A percentile compares a stretch with the other conserved stretches of the same genome.
Evolutionary conservation across 2,329 filamentous ascomycete genomes (phyloP).

Genomic region (Botrytis cinerea): DNA sequence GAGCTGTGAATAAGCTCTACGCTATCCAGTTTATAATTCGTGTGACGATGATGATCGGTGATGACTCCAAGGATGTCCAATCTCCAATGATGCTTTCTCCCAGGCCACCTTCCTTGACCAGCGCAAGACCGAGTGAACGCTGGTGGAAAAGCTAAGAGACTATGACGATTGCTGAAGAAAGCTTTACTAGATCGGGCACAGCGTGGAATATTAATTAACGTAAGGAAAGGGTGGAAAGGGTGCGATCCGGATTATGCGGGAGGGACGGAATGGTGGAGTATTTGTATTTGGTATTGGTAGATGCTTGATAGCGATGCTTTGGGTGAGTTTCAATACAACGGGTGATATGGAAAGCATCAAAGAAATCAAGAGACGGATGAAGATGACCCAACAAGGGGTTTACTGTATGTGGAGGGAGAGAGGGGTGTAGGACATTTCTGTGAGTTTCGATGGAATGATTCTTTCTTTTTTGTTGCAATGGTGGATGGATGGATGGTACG

Average conservation of each 20-base stretch:
- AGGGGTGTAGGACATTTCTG: neutral
- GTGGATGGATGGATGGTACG: neutral
- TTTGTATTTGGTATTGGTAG: neutral
- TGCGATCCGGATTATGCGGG: neutral
- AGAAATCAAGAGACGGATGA: neutral
- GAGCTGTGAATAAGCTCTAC: neutral
- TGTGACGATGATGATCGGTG: constrained; percentile 10
- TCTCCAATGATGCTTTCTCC: neutral
- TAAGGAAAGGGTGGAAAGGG: neutral
- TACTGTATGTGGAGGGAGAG: neutral
- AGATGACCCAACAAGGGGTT: neutral
- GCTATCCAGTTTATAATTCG: constrained; percentile 1
- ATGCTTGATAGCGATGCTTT: neutral
- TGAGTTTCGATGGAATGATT: neutral
- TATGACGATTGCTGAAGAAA: neutral
- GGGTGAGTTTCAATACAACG: neutral
- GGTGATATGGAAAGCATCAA: neutral
- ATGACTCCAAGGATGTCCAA: neutral
- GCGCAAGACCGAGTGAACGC: neutral
- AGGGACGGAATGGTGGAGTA: neutral
- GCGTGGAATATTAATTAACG: neutral
- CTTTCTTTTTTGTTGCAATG: neutral
- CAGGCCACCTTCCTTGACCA: neutral
- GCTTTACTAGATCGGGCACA: neutral
- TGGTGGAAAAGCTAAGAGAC: neutral